Evolutionary conservation across 495 filamentous ascomycete species (phyloP).

Genomic region (Podospora tetraspora): DNA sequence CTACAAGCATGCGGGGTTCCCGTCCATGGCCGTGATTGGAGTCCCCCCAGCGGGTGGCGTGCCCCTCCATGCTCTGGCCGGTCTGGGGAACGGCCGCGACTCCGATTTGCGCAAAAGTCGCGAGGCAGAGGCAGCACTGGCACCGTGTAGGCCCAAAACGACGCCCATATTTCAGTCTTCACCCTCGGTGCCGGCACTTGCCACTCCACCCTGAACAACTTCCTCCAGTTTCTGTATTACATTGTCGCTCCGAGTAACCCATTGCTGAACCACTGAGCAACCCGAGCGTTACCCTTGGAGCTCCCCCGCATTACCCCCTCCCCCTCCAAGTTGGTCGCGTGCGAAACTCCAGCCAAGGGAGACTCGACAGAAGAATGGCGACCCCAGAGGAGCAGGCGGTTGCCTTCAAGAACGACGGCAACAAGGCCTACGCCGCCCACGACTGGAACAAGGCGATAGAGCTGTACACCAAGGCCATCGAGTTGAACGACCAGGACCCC

Average conservation of each 20-base stretch:
- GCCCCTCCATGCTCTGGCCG: neutral
- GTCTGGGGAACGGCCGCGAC: constrained; percentile 4
- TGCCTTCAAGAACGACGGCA: constrained; percentile 86
- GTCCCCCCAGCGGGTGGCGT: neutral
- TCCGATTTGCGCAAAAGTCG: constrained; percentile 8
- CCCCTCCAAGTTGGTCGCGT: neutral
- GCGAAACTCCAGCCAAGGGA: neutral
- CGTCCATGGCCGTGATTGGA: neutral
- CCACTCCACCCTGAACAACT: constrained; percentile 2
- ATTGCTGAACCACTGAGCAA: neutral
- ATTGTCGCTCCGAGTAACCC: neutral
- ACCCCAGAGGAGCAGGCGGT: constrained; percentile 55
- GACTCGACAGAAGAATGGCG: constrained; percentile 22
- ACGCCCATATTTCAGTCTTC: neutral
- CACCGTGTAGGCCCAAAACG: neutral
- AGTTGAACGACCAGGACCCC: constrained; percentile 73
- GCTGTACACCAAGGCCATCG: constrained; percentile 86
- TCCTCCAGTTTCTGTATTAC: neutral
- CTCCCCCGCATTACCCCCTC: neutral
- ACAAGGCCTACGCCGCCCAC: constrained; percentile 81
- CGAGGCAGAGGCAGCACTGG: constrained; percentile 3
- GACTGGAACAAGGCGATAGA: constrained; percentile 84
- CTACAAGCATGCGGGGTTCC: constrained; percentile 3
- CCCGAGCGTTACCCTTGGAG: neutral
- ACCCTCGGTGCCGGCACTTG: neutral